These are phyloP conservation scores for Urostyla sp. DNA, from an alignment of 73 alveolate species.

Conservation along the genomic window DNA sequence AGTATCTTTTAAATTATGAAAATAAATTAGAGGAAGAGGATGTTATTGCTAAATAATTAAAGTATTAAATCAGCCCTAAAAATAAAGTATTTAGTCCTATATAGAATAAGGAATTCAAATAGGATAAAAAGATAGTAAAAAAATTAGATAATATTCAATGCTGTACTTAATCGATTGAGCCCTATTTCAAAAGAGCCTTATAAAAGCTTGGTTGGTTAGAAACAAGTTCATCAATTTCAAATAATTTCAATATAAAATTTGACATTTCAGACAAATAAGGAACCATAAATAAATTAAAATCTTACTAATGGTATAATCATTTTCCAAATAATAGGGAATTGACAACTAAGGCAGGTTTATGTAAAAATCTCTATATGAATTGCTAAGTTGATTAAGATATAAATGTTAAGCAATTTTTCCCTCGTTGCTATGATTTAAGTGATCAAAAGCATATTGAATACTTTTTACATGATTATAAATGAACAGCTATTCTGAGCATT, in stretches of 20 bases:
- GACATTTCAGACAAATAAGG: conserved; percentile 41
- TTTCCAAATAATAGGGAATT: conserved; percentile 83
- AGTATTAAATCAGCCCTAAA: neutral
- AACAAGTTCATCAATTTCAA: conserved; percentile 32
- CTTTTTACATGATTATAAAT: conserved; percentile 47
- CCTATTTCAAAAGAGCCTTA: conserved; percentile 71
- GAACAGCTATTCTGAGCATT: conserved; percentile 51
- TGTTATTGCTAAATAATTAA: neutral
- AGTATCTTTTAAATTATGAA: neutral
- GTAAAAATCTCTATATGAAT: conserved; percentile 67
- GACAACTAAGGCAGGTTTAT: conserved; percentile 82
- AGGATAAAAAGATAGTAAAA: neutral
- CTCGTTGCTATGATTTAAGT: conserved; percentile 70
- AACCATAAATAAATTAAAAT: conserved; percentile 2
- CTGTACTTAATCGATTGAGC: conserved; percentile 70
- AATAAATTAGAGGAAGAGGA: neutral
- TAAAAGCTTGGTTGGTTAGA: conserved; percentile 81
- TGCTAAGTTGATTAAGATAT: conserved; percentile 40
- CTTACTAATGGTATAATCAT: conserved; percentile 73
- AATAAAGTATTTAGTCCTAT: neutral
- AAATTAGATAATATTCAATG: conserved; percentile 16
- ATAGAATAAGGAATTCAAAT: neutral
- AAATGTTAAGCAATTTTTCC: conserved; percentile 47
- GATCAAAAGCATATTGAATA: conserved; percentile 59
- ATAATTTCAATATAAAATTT: conserved; percentile 24